These are phyloP conservation scores for Chaetoceros tenuissimus DNA, from an alignment of 108 stramenopile species.

Conservation along the genomic window DNA sequence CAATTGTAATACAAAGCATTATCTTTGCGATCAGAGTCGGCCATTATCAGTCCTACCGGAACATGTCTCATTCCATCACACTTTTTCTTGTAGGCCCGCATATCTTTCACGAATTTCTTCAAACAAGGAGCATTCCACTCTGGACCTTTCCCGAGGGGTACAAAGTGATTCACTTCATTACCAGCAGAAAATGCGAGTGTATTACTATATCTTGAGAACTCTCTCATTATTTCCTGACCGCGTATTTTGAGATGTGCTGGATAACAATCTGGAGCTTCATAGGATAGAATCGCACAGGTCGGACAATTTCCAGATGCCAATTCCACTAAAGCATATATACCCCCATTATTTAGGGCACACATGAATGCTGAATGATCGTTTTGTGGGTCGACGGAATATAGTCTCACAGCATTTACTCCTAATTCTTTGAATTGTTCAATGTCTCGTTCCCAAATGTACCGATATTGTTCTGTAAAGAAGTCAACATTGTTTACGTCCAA, in stretches of 20 bases:
- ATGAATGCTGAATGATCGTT: slow-evolving; percentile 36
- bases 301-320: slow-evolving; percentile 20
- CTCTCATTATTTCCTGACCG: slow-evolving; percentile 26
- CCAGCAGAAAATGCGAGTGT: slow-evolving; percentile 30
- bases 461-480: slow-evolving; percentile 29
- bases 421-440: slow-evolving; percentile 25
- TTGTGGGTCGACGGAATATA: slow-evolving; percentile 30
- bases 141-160: slow-evolving; percentile 4
- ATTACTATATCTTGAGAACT: slow-evolving; percentile 36
- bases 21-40: background rate
- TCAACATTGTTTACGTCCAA: slow-evolving; percentile 24
- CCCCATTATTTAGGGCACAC: slow-evolving; percentile 33
- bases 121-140: slow-evolving; percentile 31
- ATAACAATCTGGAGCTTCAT: slow-evolving; percentile 32
- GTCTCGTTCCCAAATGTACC: slow-evolving; percentile 27
- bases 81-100: slow-evolving; percentile 16
- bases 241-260: slow-evolving; percentile 22
- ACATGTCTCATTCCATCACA: slow-evolving; percentile 12
- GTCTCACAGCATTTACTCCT: slow-evolving; percentile 32
- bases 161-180: slow-evolving; percentile 33
- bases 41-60: slow-evolving; percentile 1
- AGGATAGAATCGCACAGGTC: slow-evolving; percentile 18
- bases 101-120: slow-evolving; percentile 39
- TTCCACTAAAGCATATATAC: slow-evolving; percentile 33
- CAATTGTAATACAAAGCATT: slow-evolving; percentile 28